Evolutionary conservation across 768 basidiomycete genomes (phyloP).

Genomic region (Leccinum barrowsii): DNA sequence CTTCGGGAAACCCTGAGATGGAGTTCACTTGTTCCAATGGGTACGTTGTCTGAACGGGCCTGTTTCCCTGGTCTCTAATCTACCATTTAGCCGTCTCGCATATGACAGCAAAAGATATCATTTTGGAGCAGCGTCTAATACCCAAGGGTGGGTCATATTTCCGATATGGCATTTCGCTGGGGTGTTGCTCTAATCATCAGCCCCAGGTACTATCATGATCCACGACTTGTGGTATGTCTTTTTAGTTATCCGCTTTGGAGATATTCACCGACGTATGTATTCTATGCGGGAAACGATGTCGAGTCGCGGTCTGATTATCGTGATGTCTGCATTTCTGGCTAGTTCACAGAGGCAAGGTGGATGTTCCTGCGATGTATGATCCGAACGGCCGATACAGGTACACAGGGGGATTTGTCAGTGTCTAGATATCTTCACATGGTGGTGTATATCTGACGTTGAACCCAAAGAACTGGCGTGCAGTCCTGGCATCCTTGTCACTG

Average conservation of each 20-base stretch:
- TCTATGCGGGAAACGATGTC: background rate
- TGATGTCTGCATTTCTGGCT: constrained; percentile 64
- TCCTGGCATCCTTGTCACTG: constrained; percentile 59
- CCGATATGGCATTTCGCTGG: background rate
- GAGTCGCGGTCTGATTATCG: background rate
- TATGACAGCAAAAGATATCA: constrained; percentile 34
- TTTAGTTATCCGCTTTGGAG: background rate
- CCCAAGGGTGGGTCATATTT: constrained; percentile 39
- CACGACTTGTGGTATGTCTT: constrained; percentile 18
- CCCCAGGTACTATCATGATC: constrained; percentile 21
- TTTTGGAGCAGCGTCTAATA: constrained; percentile 45
- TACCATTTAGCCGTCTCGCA: constrained; percentile 26
- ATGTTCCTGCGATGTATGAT: constrained; percentile 82
- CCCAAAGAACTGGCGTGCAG: constrained; percentile 77
- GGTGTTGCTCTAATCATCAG: background rate
- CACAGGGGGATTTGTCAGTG: constrained; percentile 59
- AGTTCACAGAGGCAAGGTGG: constrained; percentile 64
- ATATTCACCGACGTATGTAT: constrained; percentile 41
- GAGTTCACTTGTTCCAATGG: constrained; percentile 21
- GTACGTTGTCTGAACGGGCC: constrained; percentile 2
- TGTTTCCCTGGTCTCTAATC: background rate
- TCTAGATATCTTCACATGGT: background rate
- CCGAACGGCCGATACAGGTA: constrained; percentile 80
- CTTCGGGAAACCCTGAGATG: constrained; percentile 22
- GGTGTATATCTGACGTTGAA: background rate